Base-by-base conservation (phyloP, 1,284 basidiomycete genomes). In the Xerocomus minutiporus region DNA sequence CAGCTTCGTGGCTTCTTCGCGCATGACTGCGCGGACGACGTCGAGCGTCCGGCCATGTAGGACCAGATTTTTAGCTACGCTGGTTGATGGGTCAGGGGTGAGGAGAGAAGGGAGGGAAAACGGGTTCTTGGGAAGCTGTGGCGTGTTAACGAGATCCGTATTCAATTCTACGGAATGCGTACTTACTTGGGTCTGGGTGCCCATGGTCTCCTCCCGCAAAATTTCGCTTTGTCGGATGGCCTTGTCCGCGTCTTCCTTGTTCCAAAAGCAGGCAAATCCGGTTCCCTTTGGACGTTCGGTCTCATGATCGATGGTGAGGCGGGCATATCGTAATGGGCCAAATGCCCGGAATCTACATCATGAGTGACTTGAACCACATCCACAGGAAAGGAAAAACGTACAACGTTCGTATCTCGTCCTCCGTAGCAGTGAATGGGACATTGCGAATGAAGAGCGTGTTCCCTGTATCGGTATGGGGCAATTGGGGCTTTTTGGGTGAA, bases 191-290 rank as follows among this genome's bases (percentile, higher is more conserved):
- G 67, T 57, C 7, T 71, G 60, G 12, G 55, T 57, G 15, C 79
- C 81, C n/a, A 71, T 73, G 1, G 80, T 85, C 69, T 91, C 88
- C 41, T 74, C 65, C 23, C 80, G 80, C 5, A 93, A 74, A 5
- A 88, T 75, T 38, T 91, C 85, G 45, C 93, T 90, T 65, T 93
- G 90, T 48, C 83, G 79, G 32, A 98, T 79, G 4, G 86, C 92
- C 53, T 85, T 84, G 61, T 96, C 88, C 4, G 95, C 96, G 57
- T 96, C 89, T 55, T 86, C 88, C 57, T 81, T 83, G 58, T 96
- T 93, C 96, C 96, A 98, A 74, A 97, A 98, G 70, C 94, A 98
- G 0, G 90, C 93, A 68, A 99, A 99, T 0, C 93, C 97, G 0
- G 94, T 97, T 8, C 97, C 97, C 45, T 93, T 80, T 31, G 94